Evolutionary conservation across 2,329 filamentous ascomycete species (phyloP).

Genomic region (Pyrenochaeta sp.): DNA sequence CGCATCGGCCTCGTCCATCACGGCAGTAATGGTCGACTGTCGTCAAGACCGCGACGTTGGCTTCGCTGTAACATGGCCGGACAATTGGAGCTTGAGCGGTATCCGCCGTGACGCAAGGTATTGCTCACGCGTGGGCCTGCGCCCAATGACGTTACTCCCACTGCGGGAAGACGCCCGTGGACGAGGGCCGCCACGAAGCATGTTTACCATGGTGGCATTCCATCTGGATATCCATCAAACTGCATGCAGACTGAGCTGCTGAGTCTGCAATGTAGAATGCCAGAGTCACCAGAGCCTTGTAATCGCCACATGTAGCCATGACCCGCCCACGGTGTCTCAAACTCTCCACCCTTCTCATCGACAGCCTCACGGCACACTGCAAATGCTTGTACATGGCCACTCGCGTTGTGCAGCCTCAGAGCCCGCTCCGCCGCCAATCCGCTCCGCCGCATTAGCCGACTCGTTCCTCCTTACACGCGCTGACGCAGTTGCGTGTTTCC

Average conservation of each 20-base stretch:
- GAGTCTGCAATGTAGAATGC: too few relatives aligned
- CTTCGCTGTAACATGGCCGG: conserved; percentile 1
- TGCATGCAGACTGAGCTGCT: too few relatives aligned
- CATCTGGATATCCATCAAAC: too few relatives aligned
- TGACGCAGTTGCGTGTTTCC: conserved; percentile 18
- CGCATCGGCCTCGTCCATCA: conserved; percentile 41
- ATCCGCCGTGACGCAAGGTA: conserved; percentile 12
- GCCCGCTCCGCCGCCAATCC: too few relatives aligned
- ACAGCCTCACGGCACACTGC: not conserved
- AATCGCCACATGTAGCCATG: too few relatives aligned
- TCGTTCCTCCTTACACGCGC: conserved; percentile 2
- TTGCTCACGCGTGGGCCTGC: conserved; percentile 14
- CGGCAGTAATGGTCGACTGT: conserved; percentile 17
- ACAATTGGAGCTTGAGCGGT: not conserved
- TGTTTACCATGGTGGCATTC: too few relatives aligned
- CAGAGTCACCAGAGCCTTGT: too few relatives aligned
- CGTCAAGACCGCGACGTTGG: conserved; percentile 24
- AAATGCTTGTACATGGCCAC: not conserved
- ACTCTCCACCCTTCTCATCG: too few relatives aligned
- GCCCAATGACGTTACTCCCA: conserved; percentile 13
- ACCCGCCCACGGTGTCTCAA: too few relatives aligned
- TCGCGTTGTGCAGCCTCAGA: not conserved
- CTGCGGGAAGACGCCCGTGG: too few relatives aligned
- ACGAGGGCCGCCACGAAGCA: too few relatives aligned
- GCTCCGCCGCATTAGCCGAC: not conserved